phyloP scores from a whole-genome alignment of 495 filamentous ascomycete species.

The Hyaloscypha hepaticicola region DNA sequence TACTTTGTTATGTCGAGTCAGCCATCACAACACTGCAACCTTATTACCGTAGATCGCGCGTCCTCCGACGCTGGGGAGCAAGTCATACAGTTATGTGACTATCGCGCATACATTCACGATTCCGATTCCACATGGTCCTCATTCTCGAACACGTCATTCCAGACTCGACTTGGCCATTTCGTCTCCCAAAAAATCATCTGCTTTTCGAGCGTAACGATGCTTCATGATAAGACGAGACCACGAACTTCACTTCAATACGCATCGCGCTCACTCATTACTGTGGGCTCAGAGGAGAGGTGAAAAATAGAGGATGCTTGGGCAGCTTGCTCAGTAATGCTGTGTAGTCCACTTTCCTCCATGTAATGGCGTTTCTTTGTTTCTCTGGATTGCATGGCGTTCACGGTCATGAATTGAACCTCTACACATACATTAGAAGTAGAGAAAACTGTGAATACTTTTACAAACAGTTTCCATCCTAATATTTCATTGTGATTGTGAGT shows the following conservation, averaged over 20 bases:
- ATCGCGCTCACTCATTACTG: slow-evolving; percentile 10
- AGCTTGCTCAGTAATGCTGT: slow-evolving; percentile 10
- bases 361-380: slow-evolving; percentile 10
- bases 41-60: slow-evolving; percentile 17
- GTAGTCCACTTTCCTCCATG: neutral
- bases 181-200: slow-evolving; percentile 12
- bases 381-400: slow-evolving; percentile 15
- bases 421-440: slow-evolving; percentile 11
- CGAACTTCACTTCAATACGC: slow-evolving; percentile 21
- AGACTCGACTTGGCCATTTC: slow-evolving; percentile 17
- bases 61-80: neutral
- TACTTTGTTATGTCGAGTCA: slow-evolving; percentile 25
- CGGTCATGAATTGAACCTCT: neutral
- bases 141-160: slow-evolving; percentile 1
- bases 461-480: neutral
- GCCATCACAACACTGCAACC: slow-evolving; percentile 15
- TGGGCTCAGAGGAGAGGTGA: neutral
- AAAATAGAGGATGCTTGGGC: slow-evolving; percentile 14
- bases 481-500: slow-evolving; percentile 8
- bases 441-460: neutral
- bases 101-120: slow-evolving; percentile 13
- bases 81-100: slow-evolving; percentile 15
- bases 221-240: slow-evolving; percentile 33
- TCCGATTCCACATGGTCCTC: slow-evolving; percentile 13
- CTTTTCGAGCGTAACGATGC: slow-evolving; percentile 30